A percentile compares a stretch with the other conserved stretches of the same genome.
Conservation (phyloP, 23 red algal species). For the Gracilaria caudata region DNA sequence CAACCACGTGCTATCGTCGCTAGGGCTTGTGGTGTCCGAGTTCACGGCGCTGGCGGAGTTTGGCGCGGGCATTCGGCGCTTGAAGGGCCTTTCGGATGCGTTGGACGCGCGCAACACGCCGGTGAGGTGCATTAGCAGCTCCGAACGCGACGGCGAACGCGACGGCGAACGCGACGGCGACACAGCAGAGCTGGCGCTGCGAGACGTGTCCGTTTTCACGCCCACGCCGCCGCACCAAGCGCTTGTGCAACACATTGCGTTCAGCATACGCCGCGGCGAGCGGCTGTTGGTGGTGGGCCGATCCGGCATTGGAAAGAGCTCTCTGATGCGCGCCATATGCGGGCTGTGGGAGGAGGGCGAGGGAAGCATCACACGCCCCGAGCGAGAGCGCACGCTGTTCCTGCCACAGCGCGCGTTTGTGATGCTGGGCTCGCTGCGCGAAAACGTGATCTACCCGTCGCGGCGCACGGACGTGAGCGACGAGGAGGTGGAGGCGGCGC, state of each 20-base stretch:
- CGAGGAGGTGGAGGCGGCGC: slow-evolving; percentile 60
- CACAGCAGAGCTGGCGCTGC: slow-evolving; percentile 5
- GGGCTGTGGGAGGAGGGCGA: slow-evolving; percentile 83
- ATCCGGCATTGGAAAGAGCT: slow-evolving; percentile 96
- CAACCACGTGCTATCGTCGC: slow-evolving; percentile 88
- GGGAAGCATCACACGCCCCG: slow-evolving; percentile 65
- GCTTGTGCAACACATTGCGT: slow-evolving; percentile 60
- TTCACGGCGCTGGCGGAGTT: slow-evolving; percentile 87
- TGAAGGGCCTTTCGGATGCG: slow-evolving; percentile 70
- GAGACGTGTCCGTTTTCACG: slow-evolving; percentile 52
- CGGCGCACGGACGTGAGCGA: slow-evolving; percentile 53
- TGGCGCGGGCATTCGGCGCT: slow-evolving; percentile 79
- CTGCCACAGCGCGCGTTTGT: slow-evolving; percentile 93
- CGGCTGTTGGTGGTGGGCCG: slow-evolving; percentile 84
- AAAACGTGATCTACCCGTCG: slow-evolving; percentile 89
- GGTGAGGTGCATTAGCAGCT: not conserved
- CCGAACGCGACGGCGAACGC: slow-evolving; percentile 14
- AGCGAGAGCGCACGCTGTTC: slow-evolving; percentile 70
- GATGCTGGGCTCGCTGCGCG: slow-evolving; percentile 88
- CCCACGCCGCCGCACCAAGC: slow-evolving; percentile 32
- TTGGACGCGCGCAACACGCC: slow-evolving; percentile 36
- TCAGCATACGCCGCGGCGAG: slow-evolving; percentile 47
- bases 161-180: slow-evolving; percentile 11
- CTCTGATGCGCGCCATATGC: slow-evolving; percentile 87
- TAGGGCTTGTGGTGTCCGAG: slow-evolving; percentile 88